Evolutionary conservation across 2,329 filamentous ascomycete genomes (phyloP).

Genomic region (Pestalotiopsis sp.): DNA sequence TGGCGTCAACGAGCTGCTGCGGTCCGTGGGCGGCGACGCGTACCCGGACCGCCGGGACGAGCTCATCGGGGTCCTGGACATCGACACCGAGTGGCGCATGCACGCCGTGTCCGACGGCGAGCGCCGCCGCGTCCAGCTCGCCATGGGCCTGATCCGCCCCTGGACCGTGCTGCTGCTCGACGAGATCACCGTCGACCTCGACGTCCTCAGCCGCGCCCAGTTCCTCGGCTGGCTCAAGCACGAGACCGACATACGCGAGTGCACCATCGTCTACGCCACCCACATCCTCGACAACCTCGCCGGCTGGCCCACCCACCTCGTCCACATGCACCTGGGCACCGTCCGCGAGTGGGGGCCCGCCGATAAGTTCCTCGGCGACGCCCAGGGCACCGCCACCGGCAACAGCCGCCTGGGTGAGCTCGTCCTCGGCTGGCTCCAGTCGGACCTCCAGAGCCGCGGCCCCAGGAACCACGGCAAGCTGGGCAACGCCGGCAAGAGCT

Average conservation of each 20-base stretch:
- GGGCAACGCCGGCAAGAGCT: constrained; percentile 67
- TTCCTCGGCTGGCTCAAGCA: constrained; percentile 85
- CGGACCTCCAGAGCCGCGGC: constrained; percentile 78
- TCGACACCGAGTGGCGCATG: constrained; percentile 92
- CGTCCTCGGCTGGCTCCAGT: constrained; percentile 83
- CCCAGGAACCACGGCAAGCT: constrained; percentile 65
- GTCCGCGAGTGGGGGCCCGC: constrained; percentile 86
- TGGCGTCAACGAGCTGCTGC: constrained; percentile 82
- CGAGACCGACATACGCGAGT: constrained; percentile 81
- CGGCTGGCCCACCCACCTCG: constrained; percentile 91
- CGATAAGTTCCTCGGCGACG: constrained; percentile 66
- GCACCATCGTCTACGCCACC: constrained; percentile 95
- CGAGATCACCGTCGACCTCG: constrained; percentile 96
- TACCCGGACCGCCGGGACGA: constrained; percentile 85
- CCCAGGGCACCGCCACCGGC: constrained; percentile 50
- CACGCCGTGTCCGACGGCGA: constrained; percentile 95
- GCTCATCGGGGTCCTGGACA: constrained; percentile 84
- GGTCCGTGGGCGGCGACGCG: constrained; percentile 82
- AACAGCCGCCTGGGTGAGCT: constrained; percentile 87
- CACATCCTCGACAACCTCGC: constrained; percentile 96
- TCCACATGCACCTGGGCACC: constrained; percentile 89
- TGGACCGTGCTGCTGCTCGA: constrained; percentile 92
- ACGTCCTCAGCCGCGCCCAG: constrained; percentile 80
- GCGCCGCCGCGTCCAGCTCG: constrained; percentile 86
- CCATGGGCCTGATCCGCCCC: constrained; percentile 90